These are phyloP conservation scores for Trichosporon sp. DNA, from an alignment of 1,284 basidiomycete genomes.

Conservation along the genomic window DNA sequence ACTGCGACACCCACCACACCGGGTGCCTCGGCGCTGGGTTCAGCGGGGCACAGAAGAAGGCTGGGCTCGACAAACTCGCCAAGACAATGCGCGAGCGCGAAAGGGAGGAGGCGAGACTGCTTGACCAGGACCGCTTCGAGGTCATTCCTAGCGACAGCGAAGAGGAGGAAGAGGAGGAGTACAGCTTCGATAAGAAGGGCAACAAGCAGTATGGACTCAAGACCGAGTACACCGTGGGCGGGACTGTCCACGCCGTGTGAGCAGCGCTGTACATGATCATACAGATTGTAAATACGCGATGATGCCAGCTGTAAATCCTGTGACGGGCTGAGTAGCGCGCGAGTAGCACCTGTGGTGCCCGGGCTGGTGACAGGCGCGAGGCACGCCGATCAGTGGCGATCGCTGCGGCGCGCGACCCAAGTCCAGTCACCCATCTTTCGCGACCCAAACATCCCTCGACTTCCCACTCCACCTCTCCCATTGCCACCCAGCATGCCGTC, in stretches of 20 bases:
- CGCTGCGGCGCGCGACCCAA: too few relatives aligned
- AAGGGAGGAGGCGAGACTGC: neutral
- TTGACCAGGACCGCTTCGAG: neutral
- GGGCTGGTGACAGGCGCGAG: too few relatives aligned
- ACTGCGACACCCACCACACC: neutral
- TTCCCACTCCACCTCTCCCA: too few relatives aligned
- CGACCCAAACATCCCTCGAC: too few relatives aligned
- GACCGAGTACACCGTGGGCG: neutral
- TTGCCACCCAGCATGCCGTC: neutral
- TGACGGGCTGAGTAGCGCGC: too few relatives aligned
- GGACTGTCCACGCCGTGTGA: neutral
- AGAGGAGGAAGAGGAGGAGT: neutral
- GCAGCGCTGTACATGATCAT: neutral
- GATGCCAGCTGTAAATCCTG: neutral
- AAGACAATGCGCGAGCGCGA: too few relatives aligned
- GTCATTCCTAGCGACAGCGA: neutral
- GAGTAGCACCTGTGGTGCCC: too few relatives aligned
- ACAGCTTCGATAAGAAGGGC: neutral
- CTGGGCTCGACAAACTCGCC: too few relatives aligned
- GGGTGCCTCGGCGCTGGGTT: neutral
- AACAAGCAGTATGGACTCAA: neutral
- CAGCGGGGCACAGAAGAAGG: too few relatives aligned
- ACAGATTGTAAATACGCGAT: neutral
- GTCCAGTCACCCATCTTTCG: too few relatives aligned
- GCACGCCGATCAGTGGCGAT: too few relatives aligned